These are phyloP conservation scores for Aphanomyces astaci DNA, from an alignment of 352 stramenopile genomes.

Conservation along the genomic window DNA sequence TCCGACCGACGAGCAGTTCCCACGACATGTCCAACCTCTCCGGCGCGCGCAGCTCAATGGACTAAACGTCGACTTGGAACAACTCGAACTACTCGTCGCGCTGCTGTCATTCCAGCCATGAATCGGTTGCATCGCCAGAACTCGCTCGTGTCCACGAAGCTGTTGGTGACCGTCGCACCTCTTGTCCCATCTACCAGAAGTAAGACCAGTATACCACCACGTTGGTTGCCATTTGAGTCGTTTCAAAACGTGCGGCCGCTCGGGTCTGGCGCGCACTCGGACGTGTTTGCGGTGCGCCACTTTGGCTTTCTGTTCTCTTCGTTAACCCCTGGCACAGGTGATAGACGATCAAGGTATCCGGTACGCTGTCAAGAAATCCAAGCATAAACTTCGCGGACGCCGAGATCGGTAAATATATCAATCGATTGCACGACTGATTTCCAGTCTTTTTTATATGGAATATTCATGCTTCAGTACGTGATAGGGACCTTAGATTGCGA, in stretches of 20 bases:
- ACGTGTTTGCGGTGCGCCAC: slow-evolving; percentile 53
- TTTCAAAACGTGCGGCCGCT: slow-evolving; percentile 54
- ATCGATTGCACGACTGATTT: too few relatives aligned
- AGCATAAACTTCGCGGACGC: slow-evolving; percentile 61
- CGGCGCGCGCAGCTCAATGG: slow-evolving; percentile 19
- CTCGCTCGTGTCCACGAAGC: slow-evolving; percentile 22
- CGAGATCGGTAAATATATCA: slow-evolving; percentile 66
- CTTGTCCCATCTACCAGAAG: too few relatives aligned
- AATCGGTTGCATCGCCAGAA: slow-evolving; percentile 6
- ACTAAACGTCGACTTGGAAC: background rate
- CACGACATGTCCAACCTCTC: slow-evolving; percentile 18
- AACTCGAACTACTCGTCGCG: background rate
- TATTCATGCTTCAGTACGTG: background rate
- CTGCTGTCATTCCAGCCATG: background rate
- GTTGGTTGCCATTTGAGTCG: slow-evolving; percentile 39
- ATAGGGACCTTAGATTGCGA: slow-evolving; percentile 49
- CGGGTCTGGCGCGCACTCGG: slow-evolving; percentile 54
- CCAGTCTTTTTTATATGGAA: background rate
- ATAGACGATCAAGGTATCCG: slow-evolving; percentile 29
- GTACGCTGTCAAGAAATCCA: slow-evolving; percentile 80
- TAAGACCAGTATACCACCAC: too few relatives aligned
- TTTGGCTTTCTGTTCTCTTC: slow-evolving; percentile 8
- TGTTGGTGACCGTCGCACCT: slow-evolving; percentile 19
- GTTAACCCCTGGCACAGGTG: too few relatives aligned
- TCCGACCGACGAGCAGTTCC: background rate